A percentile compares a stretch with the other conserved stretches of the same genome.
phyloP scores from a whole-genome alignment of 441 rosid species.

The Gossypium schwendimanii region DNA sequence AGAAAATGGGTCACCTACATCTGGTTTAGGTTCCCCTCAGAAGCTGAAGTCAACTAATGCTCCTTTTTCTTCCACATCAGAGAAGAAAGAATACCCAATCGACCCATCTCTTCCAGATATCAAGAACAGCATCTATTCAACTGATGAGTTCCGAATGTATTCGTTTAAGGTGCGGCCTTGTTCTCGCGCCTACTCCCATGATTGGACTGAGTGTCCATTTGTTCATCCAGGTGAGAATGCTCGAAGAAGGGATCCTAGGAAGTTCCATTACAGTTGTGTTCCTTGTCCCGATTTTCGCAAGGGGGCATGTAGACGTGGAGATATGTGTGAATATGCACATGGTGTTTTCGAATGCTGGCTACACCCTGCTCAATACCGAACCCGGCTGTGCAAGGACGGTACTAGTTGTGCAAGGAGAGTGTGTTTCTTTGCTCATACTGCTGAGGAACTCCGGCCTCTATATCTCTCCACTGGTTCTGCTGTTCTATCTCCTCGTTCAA shows the following conservation, averaged over 20 bases:
- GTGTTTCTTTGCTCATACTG: slow-evolving; percentile 71
- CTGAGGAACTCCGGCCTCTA: slow-evolving; percentile 63
- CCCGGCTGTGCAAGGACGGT: slow-evolving; percentile 65
- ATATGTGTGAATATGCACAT: slow-evolving; percentile 74
- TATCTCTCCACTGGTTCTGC: slow-evolving; percentile 67
- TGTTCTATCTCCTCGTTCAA: slow-evolving; percentile 59
- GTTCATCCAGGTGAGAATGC: slow-evolving; percentile 78
- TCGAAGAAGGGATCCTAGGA: slow-evolving; percentile 70
- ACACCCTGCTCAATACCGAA: slow-evolving; percentile 70
- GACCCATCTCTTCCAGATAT: slow-evolving; percentile 72
- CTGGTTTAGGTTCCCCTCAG: slow-evolving; percentile 34
- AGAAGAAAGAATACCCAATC: slow-evolving; percentile 63
- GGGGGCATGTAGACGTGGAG: slow-evolving; percentile 69
- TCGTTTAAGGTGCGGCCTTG: slow-evolving; percentile 71
- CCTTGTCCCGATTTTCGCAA: slow-evolving; percentile 75
- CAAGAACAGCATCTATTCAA: slow-evolving; percentile 64
- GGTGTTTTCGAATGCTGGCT: slow-evolving; percentile 82
- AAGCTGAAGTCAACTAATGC: slow-evolving; percentile 28
- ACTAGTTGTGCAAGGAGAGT: slow-evolving; percentile 60
- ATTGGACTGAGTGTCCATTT: slow-evolving; percentile 79
- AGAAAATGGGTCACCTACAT: slow-evolving; percentile 41
- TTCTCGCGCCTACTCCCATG: slow-evolving; percentile 69
- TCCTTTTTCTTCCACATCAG: slow-evolving; percentile 19
- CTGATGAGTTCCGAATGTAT: slow-evolving; percentile 73
- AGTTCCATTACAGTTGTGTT: slow-evolving; percentile 69